A percentile compares a stretch with the other conserved stretches of the same genome.
phyloP scores from a whole-genome alignment of 2,329 filamentous ascomycete species.

The Talaromyces piceae region DNA sequence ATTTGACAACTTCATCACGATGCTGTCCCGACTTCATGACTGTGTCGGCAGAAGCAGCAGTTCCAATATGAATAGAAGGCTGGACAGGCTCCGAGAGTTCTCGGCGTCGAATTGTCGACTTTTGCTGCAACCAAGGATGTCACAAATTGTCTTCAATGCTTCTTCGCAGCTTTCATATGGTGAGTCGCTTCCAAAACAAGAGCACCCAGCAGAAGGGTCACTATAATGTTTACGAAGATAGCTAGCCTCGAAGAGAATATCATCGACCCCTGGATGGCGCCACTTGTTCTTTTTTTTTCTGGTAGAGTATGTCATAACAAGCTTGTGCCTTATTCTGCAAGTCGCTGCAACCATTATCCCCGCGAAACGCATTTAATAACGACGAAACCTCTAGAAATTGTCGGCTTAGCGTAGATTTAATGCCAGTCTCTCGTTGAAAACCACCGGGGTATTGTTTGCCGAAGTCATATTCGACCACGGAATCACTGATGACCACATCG shows the following conservation, averaged over 20 bases:
- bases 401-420: not conserved
- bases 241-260: not conserved
- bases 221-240: constrained; percentile 3
- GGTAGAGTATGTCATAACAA: not conserved
- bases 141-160: not conserved
- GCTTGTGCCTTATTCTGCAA: not conserved
- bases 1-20: not conserved
- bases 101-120: not conserved
- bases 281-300: not conserved
- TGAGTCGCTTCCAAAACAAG: not conserved
- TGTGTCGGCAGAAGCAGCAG: not conserved
- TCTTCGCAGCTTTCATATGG: not conserved
- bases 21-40: constrained; percentile 4
- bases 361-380: not conserved
- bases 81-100: not conserved
- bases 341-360: not conserved
- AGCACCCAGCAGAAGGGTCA: not conserved
- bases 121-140: not conserved
- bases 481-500: not conserved
- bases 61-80: not conserved
- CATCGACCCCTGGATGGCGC: not conserved
- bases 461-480: not conserved
- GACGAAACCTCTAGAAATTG: not conserved
- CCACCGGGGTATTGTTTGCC: not conserved
- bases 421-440: not conserved